Evolutionary conservation across 768 basidiomycete genomes (phyloP).

Genomic region (Clitopilus passeckerianus): DNA sequence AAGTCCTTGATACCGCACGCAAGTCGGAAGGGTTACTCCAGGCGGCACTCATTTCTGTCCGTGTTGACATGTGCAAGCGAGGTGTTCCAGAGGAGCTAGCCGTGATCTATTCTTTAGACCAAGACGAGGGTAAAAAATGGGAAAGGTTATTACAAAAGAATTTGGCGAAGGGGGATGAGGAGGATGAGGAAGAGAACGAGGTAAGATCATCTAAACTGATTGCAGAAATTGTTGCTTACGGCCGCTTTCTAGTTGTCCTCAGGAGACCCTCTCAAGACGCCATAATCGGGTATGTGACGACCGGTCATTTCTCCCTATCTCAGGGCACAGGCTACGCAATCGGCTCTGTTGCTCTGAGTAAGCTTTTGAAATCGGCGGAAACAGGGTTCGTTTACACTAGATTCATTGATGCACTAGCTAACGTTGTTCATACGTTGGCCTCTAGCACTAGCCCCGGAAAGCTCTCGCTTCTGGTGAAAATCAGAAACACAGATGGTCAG

Average conservation of each 20-base stretch:
- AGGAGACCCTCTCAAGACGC: conserved; percentile 31
- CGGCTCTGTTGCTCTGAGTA: conserved; percentile 60
- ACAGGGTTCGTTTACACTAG: conserved; percentile 33
- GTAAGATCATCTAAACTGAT: conserved; percentile 4
- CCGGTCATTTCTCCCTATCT: conserved; percentile 77
- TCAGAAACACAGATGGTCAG: conserved; percentile 56
- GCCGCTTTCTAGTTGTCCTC: conserved; percentile 37
- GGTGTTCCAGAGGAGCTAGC: conserved; percentile 77
- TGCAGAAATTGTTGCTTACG: not conserved
- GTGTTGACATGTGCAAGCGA: conserved; percentile 53
- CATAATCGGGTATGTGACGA: conserved; percentile 80
- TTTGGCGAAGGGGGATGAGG: conserved; percentile 4
- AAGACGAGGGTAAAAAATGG: conserved; percentile 49
- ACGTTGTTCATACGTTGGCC: not conserved
- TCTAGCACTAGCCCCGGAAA: conserved; percentile 12
- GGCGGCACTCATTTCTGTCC: conserved; percentile 64
- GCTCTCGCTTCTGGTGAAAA: conserved; percentile 47
- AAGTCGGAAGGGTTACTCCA: conserved; percentile 44
- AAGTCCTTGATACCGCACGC: conserved; percentile 24
- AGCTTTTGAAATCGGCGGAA: conserved; percentile 44
- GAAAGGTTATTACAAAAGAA: conserved; percentile 22
- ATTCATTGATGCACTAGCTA: not conserved
- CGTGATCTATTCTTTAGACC: conserved; percentile 59
- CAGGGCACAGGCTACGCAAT: conserved; percentile 76
- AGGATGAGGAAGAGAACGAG: conserved; percentile 23